Conservation (phyloP, 176 grass and related monocot species). For the barley (Hordeum vulgare) region DNA sequence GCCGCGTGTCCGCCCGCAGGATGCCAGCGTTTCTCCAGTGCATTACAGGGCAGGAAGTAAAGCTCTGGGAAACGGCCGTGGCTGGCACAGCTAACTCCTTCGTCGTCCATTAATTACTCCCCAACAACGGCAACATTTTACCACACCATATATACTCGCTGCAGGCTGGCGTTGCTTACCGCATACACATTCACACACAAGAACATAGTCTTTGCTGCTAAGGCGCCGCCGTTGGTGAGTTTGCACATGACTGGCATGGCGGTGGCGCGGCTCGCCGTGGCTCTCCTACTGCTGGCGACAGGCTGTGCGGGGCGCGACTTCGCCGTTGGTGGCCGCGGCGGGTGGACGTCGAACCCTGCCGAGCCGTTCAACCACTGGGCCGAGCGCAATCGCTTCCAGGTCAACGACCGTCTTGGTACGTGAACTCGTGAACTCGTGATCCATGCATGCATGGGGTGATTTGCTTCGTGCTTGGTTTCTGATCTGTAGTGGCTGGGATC, state of each 20-base stretch:
- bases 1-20: not conserved
- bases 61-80: not conserved
- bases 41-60: not conserved
- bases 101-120: not conserved
- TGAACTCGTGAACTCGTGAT: not conserved
- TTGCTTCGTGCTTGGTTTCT: not conserved
- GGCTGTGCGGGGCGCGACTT: conserved; percentile 33
- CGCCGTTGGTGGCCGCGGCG: conserved; percentile 48
- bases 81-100: conserved; percentile 17
- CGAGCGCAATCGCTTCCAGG: conserved; percentile 67
- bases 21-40: not conserved
- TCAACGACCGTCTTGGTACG: conserved; percentile 68
- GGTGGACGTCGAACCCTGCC: conserved; percentile 43
- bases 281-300: not conserved
- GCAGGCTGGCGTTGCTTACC: not conserved
- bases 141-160: not conserved
- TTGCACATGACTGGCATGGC: conserved; percentile 1
- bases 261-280: not conserved
- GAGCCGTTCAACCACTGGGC: conserved; percentile 67
- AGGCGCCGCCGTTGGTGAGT: not conserved
- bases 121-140: conserved; percentile 20
- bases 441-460: not conserved
- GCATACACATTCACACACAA: not conserved
- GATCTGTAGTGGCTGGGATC: not conserved
- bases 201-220: too few species aligned